These are phyloP conservation scores for Talaromyces sp. DNA, from an alignment of 2,329 filamentous ascomycete species.

Conservation along the genomic window DNA sequence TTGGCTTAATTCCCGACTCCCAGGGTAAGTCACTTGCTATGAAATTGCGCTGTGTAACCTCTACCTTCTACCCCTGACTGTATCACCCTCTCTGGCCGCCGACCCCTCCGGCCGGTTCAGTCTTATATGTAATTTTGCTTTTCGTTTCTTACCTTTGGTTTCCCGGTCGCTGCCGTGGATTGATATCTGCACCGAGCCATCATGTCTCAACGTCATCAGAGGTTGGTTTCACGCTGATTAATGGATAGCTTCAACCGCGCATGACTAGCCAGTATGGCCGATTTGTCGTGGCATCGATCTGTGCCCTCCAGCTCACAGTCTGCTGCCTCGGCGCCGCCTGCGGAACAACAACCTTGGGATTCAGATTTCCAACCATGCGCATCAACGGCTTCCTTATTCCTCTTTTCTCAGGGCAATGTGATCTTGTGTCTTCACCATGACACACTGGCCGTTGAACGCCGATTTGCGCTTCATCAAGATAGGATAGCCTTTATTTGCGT, in stretches of 20 bases:
- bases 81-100: background rate
- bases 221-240: conserved; percentile 8
- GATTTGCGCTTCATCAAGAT: conserved; percentile 77
- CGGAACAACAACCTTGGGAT: conserved; percentile 21
- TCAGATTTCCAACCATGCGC: conserved; percentile 76
- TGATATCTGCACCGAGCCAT: background rate
- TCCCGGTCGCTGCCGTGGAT: background rate
- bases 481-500: conserved; percentile 79
- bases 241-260: conserved; percentile 7
- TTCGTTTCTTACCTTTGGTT: background rate
- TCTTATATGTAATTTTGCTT: background rate
- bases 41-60: background rate
- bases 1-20: conserved; percentile 8
- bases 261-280: conserved; percentile 46
- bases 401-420: conserved; percentile 77
- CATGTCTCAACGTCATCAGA: background rate
- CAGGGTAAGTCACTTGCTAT: conserved; percentile 4
- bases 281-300: conserved; percentile 55
- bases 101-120: background rate
- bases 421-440: conserved; percentile 91
- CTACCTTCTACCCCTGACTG: background rate
- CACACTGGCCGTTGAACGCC: conserved; percentile 78
- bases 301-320: conserved; percentile 54
- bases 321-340: conserved; percentile 39
- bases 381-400: conserved; percentile 82